Evolutionary conservation across 1,284 basidiomycete genomes (phyloP).

Genomic region (Cutaneotrichosporon arboriforme): DNA sequence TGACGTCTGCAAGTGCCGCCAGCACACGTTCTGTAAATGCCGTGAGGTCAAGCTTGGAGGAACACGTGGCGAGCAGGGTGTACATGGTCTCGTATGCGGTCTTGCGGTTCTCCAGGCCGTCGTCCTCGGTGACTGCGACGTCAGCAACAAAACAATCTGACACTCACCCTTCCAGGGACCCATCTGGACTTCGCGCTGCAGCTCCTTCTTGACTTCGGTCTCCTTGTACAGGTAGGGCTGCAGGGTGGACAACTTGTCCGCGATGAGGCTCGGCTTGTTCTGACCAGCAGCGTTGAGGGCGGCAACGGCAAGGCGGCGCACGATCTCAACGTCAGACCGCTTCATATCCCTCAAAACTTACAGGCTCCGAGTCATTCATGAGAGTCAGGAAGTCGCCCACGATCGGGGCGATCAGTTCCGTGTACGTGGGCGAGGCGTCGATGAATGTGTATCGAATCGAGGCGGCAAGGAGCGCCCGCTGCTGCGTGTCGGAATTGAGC

Average conservation of each 20-base stretch:
- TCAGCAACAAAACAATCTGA: background rate
- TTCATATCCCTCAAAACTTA: too few relatives aligned
- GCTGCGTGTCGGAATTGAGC: conserved; percentile 51
- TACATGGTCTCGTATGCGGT: conserved; percentile 95
- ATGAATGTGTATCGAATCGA: conserved; percentile 94
- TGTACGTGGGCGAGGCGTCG: conserved; percentile 69
- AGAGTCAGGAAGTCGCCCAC: conserved; percentile 85
- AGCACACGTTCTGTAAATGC: conserved; percentile 78
- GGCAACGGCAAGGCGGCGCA: conserved; percentile 78
- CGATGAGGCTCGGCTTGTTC: conserved; percentile 85
- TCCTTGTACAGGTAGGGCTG: conserved; percentile 81
- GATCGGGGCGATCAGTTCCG: conserved; percentile 77
- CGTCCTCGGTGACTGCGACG: conserved; percentile 40
- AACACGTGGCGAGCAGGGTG: conserved; percentile 88
- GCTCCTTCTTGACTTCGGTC: conserved; percentile 70
- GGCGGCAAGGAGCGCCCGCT: conserved; percentile 80
- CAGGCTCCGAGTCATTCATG: conserved; percentile 78
- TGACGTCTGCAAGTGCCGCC: conserved; percentile 78
- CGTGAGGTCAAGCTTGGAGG: conserved; percentile 75
- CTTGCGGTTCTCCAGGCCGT: conserved; percentile 57
- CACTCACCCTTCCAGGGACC: conserved; percentile 82
- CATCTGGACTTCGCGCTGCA: conserved; percentile 92
- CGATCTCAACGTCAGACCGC: too few relatives aligned
- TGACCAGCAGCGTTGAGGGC: conserved; percentile 89
- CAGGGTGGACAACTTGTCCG: conserved; percentile 70